A percentile compares a stretch with the other conserved stretches of the same genome.
Evolutionary conservation across 2,329 filamentous ascomycete species (phyloP).

Genomic region (Penicillium sp.): DNA sequence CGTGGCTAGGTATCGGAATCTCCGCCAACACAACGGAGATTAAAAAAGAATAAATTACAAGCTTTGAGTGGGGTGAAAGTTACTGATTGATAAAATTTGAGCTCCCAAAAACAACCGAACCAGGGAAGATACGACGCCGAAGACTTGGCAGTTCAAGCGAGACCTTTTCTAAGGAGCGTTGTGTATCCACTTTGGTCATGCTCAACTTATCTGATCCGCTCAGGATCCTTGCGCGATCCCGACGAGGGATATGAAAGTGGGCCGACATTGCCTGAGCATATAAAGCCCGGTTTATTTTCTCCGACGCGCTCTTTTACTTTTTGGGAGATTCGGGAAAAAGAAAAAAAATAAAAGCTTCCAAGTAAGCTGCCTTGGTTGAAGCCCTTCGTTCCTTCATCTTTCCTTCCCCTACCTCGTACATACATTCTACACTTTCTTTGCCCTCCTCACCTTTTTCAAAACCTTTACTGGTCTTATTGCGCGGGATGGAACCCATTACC

Average conservation of each 20-base stretch:
- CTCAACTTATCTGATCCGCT: conserved; percentile 29
- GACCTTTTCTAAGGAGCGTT: not conserved
- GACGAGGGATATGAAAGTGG: not conserved
- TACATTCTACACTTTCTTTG: not conserved
- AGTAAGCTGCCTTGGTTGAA: not conserved
- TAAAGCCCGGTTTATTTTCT: conserved; percentile 3
- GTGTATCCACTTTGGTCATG: conserved; percentile 18
- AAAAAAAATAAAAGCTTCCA: conserved; percentile 3
- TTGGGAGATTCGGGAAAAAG: not conserved
- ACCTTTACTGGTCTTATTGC: not conserved
- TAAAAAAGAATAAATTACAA: not conserved
- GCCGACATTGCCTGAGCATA: not conserved
- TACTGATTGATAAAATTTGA: conserved; percentile 26
- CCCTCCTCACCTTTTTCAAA: not conserved
- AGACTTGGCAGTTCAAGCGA: conserved; percentile 11
- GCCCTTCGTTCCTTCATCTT: not conserved
- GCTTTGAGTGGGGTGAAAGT: conserved; percentile 9
- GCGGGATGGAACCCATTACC: conserved; percentile 19
- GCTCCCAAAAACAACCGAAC: not conserved
- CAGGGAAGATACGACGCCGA: conserved; percentile 6
- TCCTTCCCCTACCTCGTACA: not conserved
- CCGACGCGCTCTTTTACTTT: not conserved
- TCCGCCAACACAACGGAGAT: not conserved
- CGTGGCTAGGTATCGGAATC: no score
- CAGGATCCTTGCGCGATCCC: not conserved